Conservation (phyloP, 176 grass and related monocot species). For the Poa pratensis region DNA sequence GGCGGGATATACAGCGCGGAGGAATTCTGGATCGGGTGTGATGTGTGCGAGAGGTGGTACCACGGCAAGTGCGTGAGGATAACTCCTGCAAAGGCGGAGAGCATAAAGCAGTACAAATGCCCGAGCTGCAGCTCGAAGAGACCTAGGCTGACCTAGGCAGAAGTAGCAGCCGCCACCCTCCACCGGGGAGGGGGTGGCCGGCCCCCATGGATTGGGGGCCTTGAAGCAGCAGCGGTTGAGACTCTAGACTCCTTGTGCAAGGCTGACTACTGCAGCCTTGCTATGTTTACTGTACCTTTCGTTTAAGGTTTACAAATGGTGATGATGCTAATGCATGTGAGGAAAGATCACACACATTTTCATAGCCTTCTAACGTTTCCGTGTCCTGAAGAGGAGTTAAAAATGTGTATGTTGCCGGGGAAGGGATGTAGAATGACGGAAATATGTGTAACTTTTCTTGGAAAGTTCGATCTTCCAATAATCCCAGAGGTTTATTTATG, state of each 20-base stretch:
- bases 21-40: constrained; percentile 96
- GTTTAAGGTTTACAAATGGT: constrained; percentile 51
- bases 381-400: constrained; percentile 28
- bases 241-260: constrained; percentile 39
- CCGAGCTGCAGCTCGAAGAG: constrained; percentile 88
- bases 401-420: constrained; percentile 34
- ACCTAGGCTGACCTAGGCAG: constrained; percentile 49
- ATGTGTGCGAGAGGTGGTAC: constrained; percentile 93
- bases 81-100: constrained; percentile 91
- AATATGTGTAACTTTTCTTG: constrained; percentile 42
- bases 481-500: constrained; percentile 43
- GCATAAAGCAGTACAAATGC: constrained; percentile 99
- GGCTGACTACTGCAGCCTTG: constrained; percentile 39
- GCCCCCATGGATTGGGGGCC: constrained; percentile 15
- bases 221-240: constrained; percentile 35
- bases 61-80: constrained; percentile 99
- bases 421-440: constrained; percentile 29
- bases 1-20: constrained; percentile 79
- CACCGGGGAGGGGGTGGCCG: background rate
- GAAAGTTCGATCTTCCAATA: constrained; percentile 49
- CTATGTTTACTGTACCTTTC: constrained; percentile 52
- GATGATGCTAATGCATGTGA: constrained; percentile 51
- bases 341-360: constrained; percentile 46
- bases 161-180: constrained; percentile 35
- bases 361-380: constrained; percentile 43